phyloP scores from a whole-genome alignment of 2,329 filamentous ascomycete genomes.

The Periconia sp. region DNA sequence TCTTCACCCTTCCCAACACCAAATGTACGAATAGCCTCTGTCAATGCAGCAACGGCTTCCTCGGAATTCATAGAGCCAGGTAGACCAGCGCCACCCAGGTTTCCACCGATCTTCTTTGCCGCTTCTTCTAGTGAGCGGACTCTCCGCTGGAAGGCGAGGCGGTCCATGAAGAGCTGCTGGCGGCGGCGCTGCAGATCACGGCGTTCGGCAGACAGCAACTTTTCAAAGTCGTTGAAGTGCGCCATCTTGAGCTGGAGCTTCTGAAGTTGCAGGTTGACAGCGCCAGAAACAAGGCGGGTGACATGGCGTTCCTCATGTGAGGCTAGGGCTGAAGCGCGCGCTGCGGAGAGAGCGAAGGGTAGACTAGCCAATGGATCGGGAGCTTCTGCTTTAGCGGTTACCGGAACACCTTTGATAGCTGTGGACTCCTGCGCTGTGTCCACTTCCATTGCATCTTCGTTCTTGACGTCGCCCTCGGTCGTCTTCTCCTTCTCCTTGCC shows the following conservation, averaged over 20 bases:
- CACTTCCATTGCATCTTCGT: conserved; percentile 66
- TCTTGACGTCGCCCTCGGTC: conserved; percentile 55
- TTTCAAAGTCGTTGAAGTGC: conserved; percentile 96
- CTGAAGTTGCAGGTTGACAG: conserved; percentile 90
- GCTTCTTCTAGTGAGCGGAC: conserved; percentile 82
- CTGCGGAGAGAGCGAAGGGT: conserved; percentile 84
- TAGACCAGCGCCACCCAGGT: conserved; percentile 37
- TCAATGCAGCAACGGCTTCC: conserved; percentile 40
- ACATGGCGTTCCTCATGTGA: conserved; percentile 97
- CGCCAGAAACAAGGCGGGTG: conserved; percentile 88
- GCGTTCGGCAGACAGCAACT: conserved; percentile 87
- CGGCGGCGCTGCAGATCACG: conserved; percentile 89
- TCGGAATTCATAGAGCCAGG: conserved; percentile 39
- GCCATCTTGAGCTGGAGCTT: conserved; percentile 95
- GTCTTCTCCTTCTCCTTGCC: conserved; percentile 64
- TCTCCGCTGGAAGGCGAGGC: conserved; percentile 86
- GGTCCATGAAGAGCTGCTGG: conserved; percentile 92
- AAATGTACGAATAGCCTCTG: conserved; percentile 40
- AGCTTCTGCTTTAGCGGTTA: conserved; percentile 13
- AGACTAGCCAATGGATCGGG: conserved; percentile 69
- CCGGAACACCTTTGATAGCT: conserved; percentile 28
- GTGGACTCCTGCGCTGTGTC: conserved; percentile 57
- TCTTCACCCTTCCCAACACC: conserved; percentile 47
- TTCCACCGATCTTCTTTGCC: conserved; percentile 58
- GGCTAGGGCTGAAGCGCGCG: conserved; percentile 83